Conservation (phyloP, 2,329 filamentous ascomycete species). For the Phaeosphaeria sp. region DNA sequence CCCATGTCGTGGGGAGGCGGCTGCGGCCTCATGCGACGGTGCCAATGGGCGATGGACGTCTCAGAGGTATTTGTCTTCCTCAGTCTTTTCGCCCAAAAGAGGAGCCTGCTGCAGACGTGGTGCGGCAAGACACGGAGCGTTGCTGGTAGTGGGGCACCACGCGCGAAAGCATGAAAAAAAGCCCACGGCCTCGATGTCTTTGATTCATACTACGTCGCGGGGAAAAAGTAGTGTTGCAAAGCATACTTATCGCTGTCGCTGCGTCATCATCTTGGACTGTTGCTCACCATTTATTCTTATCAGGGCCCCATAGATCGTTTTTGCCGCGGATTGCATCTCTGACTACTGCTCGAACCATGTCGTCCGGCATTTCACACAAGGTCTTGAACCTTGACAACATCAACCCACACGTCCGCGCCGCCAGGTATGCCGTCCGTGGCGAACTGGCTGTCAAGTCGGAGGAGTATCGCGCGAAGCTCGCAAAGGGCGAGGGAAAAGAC, state of each 20-base stretch:
- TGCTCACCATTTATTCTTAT: slow-evolving; percentile 17
- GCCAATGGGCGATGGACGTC: slow-evolving; percentile 19
- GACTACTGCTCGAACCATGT: slow-evolving; percentile 47
- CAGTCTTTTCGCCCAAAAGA: slow-evolving; percentile 9
- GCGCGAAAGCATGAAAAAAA: slow-evolving; percentile 34
- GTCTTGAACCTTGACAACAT: slow-evolving; percentile 83
- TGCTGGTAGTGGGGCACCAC: slow-evolving; percentile 36
- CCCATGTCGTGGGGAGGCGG: slow-evolving; percentile 17
- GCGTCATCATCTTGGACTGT: slow-evolving; percentile 14
- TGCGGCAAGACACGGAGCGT: slow-evolving; percentile 21
- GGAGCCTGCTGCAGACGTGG: slow-evolving; percentile 1
- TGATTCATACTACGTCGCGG: slow-evolving; percentile 21
- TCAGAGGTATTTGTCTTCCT: slow-evolving; percentile 36
- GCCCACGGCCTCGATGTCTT: slow-evolving; percentile 16
- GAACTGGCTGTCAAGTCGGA: slow-evolving; percentile 95
- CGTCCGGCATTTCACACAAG: slow-evolving; percentile 42
- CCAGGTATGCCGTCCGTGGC: slow-evolving; percentile 95
- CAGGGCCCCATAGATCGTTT: slow-evolving; percentile 13
- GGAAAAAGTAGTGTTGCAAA: slow-evolving; percentile 13
- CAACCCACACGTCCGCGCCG: slow-evolving; percentile 84
- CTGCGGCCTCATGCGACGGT: slow-evolving; percentile 1
- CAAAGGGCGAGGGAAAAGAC: slow-evolving; percentile 63
- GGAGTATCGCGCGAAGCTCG: slow-evolving; percentile 79
- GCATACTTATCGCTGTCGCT: slow-evolving; percentile 11
- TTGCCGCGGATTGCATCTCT: slow-evolving; percentile 7